These are phyloP conservation scores for Talinum fruticosum DNA, from an alignment of 148 eudicot genomes.

Conservation along the genomic window DNA sequence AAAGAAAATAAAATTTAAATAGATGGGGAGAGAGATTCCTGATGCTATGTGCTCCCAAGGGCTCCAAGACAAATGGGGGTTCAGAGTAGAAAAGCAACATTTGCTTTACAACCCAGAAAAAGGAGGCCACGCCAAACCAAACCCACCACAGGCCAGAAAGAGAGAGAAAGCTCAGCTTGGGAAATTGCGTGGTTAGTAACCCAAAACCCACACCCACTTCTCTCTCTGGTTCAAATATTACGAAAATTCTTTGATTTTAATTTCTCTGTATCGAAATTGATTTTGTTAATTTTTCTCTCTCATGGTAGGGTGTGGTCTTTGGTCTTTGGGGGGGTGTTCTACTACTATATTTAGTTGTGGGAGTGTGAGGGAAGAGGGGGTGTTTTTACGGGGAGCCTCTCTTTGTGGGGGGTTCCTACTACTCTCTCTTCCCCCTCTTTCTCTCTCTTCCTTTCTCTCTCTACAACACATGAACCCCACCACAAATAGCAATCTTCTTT, in stretches of 20 bases:
- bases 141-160: neutral
- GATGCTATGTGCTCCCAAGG: slow-evolving; percentile 1
- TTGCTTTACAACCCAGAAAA: slow-evolving; percentile 12
- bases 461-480: neutral
- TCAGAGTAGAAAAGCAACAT: neutral
- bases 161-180: neutral
- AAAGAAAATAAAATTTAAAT: too few species aligned
- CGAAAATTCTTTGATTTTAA: too few species aligned
- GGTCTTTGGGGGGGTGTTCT: too few species aligned
- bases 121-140: neutral
- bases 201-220: neutral
- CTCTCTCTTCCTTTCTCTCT: slow-evolving; percentile 1
- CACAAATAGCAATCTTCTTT: slow-evolving; percentile 9
- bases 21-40: neutral
- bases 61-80: slow-evolving; percentile 1
- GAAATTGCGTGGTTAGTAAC: slow-evolving; percentile 14
- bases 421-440: neutral
- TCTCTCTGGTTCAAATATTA: too few species aligned
- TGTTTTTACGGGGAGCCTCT: too few species aligned
- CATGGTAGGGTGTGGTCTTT: too few species aligned
- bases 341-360: too few species aligned
- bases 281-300: too few species aligned
- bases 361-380: too few species aligned
- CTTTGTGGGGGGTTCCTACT: too few species aligned
- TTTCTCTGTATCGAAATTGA: too few species aligned